Evolutionary conservation across 352 stramenopile species (phyloP).

Genomic region (Phytopythium vexans): DNA sequence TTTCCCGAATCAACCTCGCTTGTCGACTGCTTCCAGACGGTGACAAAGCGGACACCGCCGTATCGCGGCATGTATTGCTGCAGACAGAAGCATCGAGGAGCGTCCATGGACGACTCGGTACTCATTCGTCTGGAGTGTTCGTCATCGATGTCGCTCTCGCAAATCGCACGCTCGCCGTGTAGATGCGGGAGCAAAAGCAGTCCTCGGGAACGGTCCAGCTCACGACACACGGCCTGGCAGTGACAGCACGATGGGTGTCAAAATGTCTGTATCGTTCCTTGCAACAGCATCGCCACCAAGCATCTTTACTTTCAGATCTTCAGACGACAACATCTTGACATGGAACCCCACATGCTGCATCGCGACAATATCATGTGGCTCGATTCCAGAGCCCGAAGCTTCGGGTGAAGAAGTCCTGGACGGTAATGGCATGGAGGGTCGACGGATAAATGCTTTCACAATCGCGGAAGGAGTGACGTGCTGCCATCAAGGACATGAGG

Average conservation of each 20-base stretch:
- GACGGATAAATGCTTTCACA: slow-evolving; percentile 18
- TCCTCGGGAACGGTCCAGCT: slow-evolving; percentile 32
- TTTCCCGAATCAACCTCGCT: too few species aligned
- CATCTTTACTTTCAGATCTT: slow-evolving; percentile 30
- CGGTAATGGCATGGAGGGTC: too few species aligned
- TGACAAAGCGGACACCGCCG: slow-evolving; percentile 30
- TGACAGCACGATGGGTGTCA: background rate
- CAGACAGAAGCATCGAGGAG: slow-evolving; percentile 28
- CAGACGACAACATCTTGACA: slow-evolving; percentile 15
- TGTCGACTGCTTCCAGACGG: slow-evolving; percentile 27
- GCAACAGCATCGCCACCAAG: too few species aligned
- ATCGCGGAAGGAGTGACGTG: slow-evolving; percentile 39
- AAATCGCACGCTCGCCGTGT: too few species aligned
- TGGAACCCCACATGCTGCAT: slow-evolving; percentile 33
- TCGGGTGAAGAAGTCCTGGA: too few species aligned
- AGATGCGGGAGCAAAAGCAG: slow-evolving; percentile 3
- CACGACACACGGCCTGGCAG: slow-evolving; percentile 24
- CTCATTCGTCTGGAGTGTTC: too few species aligned
- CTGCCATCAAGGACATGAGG: slow-evolving; percentile 10
- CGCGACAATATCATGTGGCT: slow-evolving; percentile 13
- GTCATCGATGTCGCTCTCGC: too few species aligned
- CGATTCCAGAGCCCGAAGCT: too few species aligned
- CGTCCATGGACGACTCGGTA: too few species aligned
- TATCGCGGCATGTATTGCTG: slow-evolving; percentile 32
- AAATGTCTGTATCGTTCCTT: background rate